Evolutionary conservation across 495 filamentous ascomycete species (phyloP).

Genomic region (Filosporella fistucella): DNA sequence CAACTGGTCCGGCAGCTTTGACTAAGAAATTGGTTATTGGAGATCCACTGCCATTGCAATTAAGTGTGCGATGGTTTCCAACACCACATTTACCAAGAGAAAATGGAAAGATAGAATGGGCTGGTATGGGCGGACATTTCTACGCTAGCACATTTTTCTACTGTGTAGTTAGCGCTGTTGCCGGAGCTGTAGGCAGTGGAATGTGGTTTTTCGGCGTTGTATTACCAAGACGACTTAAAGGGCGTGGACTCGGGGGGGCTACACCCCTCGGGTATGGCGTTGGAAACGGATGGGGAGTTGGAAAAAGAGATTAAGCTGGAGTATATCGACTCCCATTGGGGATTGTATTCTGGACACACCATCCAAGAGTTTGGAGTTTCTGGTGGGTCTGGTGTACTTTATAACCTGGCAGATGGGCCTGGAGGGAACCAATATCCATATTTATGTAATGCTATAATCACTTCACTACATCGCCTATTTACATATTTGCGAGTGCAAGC

Average conservation of each 20-base stretch:
- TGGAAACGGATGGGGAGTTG: slow-evolving; percentile 53
- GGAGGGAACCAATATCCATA: no score
- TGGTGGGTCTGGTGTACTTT: no score
- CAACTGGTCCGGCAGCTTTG: slow-evolving; percentile 40
- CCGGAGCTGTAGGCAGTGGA: slow-evolving; percentile 45
- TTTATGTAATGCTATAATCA: no score
- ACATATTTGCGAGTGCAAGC: no score
- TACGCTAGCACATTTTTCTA: slow-evolving; percentile 65
- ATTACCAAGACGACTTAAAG: slow-evolving; percentile 47
- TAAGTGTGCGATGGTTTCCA: slow-evolving; percentile 84
- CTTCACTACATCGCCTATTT: no score
- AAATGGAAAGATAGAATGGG: slow-evolving; percentile 49
- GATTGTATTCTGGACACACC: no score
- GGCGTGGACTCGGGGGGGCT: slow-evolving; percentile 45
- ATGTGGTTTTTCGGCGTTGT: slow-evolving; percentile 63
- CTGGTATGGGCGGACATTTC: slow-evolving; percentile 61
- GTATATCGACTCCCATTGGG: no score
- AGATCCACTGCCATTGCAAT: slow-evolving; percentile 73
- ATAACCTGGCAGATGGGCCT: no score
- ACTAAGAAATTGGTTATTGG: slow-evolving; percentile 74
- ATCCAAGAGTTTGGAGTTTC: no score
- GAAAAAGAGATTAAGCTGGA: slow-evolving; percentile 16
- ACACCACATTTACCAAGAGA: slow-evolving; percentile 59
- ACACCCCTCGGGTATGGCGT: slow-evolving; percentile 46
- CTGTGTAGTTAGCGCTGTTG: slow-evolving; percentile 51